These are phyloP conservation scores for Penicillium crystallinum DNA, from an alignment of 495 filamentous ascomycete genomes.

Conservation along the genomic window DNA sequence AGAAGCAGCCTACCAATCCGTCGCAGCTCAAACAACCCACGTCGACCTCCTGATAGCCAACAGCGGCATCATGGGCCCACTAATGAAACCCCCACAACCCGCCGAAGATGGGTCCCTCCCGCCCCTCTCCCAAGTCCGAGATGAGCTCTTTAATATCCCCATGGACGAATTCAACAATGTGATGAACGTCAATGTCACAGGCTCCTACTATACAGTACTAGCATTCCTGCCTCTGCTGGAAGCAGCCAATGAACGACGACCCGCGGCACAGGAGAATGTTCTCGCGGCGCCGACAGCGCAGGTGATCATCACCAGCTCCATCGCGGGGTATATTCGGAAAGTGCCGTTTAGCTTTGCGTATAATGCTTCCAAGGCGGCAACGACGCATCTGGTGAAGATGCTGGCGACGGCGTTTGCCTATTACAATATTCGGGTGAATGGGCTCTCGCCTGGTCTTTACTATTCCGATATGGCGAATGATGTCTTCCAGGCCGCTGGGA, in stretches of 20 bases:
- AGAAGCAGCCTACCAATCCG: conserved; percentile 42
- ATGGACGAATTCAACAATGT: conserved; percentile 56
- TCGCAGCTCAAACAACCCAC: conserved; percentile 51
- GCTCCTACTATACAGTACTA: conserved; percentile 58
- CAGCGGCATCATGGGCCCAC: conserved; percentile 56
- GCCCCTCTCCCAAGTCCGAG: conserved; percentile 48
- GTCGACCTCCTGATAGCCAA: conserved; percentile 66
- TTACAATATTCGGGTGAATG: conserved; percentile 60
- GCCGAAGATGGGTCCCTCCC: conserved; percentile 27
- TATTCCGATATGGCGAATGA: conserved; percentile 58
- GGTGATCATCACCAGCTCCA: conserved; percentile 59
- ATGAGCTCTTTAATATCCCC: conserved; percentile 44
- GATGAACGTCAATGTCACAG: conserved; percentile 55
- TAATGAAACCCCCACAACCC: conserved; percentile 23
- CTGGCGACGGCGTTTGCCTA: conserved; percentile 47
- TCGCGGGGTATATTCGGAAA: conserved; percentile 53
- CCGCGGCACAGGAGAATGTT: conserved; percentile 24
- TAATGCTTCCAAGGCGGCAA: conserved; percentile 57
- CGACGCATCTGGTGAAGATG: conserved; percentile 60
- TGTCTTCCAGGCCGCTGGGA: conserved; percentile 13
- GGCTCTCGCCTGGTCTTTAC: conserved; percentile 62
- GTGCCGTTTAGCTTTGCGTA: conserved; percentile 58
- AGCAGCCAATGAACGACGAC: conserved; percentile 50
- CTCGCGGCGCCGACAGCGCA: conserved; percentile 53
- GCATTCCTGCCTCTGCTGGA: conserved; percentile 61